Conservation (phyloP, 2,329 filamentous ascomycete genomes). For the Davidsoniella neocaledoniae region DNA sequence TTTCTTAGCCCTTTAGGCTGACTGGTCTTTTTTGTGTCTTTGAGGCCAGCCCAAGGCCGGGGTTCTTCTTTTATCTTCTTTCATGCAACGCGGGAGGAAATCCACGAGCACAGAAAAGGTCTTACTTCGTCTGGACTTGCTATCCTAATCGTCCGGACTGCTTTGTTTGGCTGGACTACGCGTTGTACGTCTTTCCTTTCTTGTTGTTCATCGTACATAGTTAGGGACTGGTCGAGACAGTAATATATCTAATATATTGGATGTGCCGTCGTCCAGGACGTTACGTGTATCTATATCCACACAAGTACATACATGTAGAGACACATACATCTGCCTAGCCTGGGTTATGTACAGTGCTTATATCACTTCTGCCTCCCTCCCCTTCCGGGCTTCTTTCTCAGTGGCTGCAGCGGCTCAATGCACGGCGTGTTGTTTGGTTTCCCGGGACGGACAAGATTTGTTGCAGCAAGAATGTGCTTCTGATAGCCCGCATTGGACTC, state of each 20-base stretch:
- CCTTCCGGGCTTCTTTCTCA: background rate
- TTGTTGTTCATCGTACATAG: background rate
- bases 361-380: background rate
- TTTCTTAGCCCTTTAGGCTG: background rate
- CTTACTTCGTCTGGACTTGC: too few relatives aligned
- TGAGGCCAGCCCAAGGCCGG: background rate
- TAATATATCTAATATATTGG: too few relatives aligned
- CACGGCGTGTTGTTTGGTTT: background rate
- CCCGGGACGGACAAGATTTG: background rate
- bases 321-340: too few relatives aligned
- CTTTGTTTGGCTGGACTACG: too few relatives aligned
- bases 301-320: too few relatives aligned
- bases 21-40: background rate
- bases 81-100: too few relatives aligned
- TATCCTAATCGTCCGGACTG: too few relatives aligned
- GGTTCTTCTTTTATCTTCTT: background rate
- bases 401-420: background rate
- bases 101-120: too few relatives aligned
- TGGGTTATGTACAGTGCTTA: background rate
- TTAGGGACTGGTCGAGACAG: too few relatives aligned
- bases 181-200: background rate
- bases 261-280: too few relatives aligned
- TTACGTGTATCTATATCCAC: too few relatives aligned
- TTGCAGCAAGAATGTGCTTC: too few relatives aligned
- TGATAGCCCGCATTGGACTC: background rate